Conservation (phyloP, 176 grass and related monocot species). For the Chrysopogon serrulatus region DNA sequence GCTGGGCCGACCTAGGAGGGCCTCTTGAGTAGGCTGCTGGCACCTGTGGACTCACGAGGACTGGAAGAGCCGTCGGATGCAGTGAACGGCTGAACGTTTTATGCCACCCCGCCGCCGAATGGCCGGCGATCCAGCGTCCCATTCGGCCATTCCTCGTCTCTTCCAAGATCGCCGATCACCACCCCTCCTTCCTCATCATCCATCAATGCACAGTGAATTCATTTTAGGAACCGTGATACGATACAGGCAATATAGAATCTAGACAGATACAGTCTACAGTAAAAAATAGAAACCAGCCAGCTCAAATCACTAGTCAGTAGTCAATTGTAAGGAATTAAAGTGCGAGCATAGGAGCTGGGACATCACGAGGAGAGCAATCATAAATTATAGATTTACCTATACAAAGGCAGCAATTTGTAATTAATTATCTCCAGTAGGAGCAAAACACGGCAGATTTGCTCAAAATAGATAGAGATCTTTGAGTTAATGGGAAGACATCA, state of each 20-base stretch:
- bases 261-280: background rate
- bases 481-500: conserved; percentile 48
- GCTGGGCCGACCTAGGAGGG: no score
- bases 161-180: no score
- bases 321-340: background rate
- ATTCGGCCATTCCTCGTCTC: no score
- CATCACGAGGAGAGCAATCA: background rate
- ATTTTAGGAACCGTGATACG: background rate
- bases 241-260: no score
- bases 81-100: no score
- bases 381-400: conserved; percentile 54
- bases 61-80: no score
- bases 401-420: conserved; percentile 93
- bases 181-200: no score
- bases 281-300: background rate
- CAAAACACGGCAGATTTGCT: conserved; percentile 82
- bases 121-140: no score
- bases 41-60: no score
- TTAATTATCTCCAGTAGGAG: conserved; percentile 96
- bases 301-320: background rate
- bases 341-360: background rate
- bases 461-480: conserved; percentile 83
- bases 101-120: no score
- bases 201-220: background rate
- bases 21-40: no score